Percentiles rank a stretch among this genome's conserved stretches.
phyloP scores from a whole-genome alignment of 2,329 filamentous ascomycete species.

The Phyllosticta citribraziliensis region DNA sequence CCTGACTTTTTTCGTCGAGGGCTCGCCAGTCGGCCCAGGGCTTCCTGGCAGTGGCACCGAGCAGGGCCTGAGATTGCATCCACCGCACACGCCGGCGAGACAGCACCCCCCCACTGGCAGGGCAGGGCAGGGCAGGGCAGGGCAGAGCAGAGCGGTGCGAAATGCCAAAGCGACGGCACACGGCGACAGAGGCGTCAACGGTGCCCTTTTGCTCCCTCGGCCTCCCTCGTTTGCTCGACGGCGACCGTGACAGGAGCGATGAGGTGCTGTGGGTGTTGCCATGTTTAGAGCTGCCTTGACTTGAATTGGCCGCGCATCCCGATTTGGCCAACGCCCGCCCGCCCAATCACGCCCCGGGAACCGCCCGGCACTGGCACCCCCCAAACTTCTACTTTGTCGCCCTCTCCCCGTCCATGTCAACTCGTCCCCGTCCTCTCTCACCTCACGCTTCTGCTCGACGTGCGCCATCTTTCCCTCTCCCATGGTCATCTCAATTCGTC shows the following conservation, averaged over 20 bases:
- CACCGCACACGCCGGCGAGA: background rate
- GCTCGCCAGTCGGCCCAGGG: background rate
- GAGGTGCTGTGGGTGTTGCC: background rate
- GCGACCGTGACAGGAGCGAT: no score
- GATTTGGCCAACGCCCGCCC: background rate
- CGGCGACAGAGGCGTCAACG: no score
- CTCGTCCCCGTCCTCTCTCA: background rate
- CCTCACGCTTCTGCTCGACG: background rate
- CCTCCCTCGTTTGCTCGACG: no score
- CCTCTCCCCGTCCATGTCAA: background rate
- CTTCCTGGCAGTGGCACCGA: no score
- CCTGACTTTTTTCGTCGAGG: background rate
- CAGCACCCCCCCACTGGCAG: no score
- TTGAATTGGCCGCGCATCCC: background rate
- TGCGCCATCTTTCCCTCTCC: background rate
- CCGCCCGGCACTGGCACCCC: no score
- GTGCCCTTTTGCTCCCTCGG: no score
- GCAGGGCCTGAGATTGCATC: background rate
- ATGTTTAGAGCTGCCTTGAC: background rate
- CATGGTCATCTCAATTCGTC: background rate
- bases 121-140: no score
- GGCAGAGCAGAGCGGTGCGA: no score
- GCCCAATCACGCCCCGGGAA: background rate
- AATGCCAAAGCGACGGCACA: no score
- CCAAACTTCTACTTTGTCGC: background rate